phyloP scores from a whole-genome alignment of 495 filamentous ascomycete genomes.

The Lasiosphaeris hirsuta region DNA sequence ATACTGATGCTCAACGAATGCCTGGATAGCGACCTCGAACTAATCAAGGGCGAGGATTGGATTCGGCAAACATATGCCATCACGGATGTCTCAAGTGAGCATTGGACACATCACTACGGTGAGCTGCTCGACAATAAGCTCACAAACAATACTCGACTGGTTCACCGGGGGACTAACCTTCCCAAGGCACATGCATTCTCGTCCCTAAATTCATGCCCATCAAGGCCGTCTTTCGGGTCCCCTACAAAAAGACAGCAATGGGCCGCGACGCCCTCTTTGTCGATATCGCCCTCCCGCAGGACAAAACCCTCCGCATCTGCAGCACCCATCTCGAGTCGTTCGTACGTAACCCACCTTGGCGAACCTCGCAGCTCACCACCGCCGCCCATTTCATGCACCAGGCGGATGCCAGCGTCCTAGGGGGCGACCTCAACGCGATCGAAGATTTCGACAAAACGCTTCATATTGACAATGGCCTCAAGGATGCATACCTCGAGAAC shows the following conservation, averaged over 20 bases:
- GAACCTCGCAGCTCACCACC: slow-evolving; percentile 42
- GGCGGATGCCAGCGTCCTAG: slow-evolving; percentile 21
- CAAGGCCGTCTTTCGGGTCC: slow-evolving; percentile 42
- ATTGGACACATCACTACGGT: slow-evolving; percentile 17
- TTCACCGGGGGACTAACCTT: slow-evolving; percentile 19
- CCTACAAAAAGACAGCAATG: slow-evolving; percentile 41
- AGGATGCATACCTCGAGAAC: slow-evolving; percentile 51
- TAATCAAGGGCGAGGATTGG: slow-evolving; percentile 41
- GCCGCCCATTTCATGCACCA: slow-evolving; percentile 38
- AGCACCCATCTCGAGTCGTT: slow-evolving; percentile 57
- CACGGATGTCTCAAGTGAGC: slow-evolving; percentile 37
- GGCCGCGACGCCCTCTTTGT: slow-evolving; percentile 52
- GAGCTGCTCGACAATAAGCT: slow-evolving; percentile 5
- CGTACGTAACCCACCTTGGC: slow-evolving; percentile 32
- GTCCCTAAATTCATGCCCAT: slow-evolving; percentile 43
- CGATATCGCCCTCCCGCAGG: slow-evolving; percentile 34
- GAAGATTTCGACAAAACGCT: slow-evolving; percentile 47
- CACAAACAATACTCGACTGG: slow-evolving; percentile 27
- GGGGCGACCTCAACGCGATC: slow-evolving; percentile 57
- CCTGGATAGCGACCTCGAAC: slow-evolving; percentile 33
- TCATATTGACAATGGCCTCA: slow-evolving; percentile 42
- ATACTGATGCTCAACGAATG: slow-evolving; percentile 55
- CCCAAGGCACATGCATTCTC: slow-evolving; percentile 51
- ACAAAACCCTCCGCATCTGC: slow-evolving; percentile 41
- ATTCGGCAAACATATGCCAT: slow-evolving; percentile 43